Evolutionary conservation across 2,329 filamentous ascomycete genomes (phyloP).

Genomic region (Ascochyta lentis): DNA sequence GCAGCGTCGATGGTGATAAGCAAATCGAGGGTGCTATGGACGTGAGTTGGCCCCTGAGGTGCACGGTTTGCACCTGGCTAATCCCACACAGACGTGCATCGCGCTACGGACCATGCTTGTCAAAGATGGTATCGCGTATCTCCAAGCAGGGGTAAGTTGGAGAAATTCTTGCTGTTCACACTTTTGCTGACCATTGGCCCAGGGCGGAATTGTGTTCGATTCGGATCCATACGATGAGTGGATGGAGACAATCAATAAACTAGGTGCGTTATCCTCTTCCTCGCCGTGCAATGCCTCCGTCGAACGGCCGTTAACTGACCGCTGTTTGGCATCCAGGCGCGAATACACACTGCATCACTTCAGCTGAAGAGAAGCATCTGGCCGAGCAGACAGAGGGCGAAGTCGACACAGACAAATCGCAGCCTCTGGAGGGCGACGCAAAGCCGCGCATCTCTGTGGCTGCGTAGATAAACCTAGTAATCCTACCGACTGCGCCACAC

Average conservation of each 20-base stretch:
- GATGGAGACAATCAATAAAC: slow-evolving; percentile 96
- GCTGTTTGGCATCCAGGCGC: slow-evolving; percentile 53
- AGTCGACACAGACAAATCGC: slow-evolving; percentile 11
- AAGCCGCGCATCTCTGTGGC: slow-evolving; percentile 39
- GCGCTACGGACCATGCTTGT: slow-evolving; percentile 90
- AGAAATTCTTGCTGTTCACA: slow-evolving; percentile 25
- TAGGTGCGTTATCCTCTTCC: slow-evolving; percentile 57
- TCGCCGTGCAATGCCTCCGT: background rate
- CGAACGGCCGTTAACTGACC: slow-evolving; percentile 27
- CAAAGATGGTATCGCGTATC: slow-evolving; percentile 88
- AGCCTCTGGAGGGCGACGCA: slow-evolving; percentile 20
- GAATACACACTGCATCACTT: slow-evolving; percentile 86
- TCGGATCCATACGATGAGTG: slow-evolving; percentile 91
- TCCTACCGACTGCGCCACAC: slow-evolving; percentile 28
- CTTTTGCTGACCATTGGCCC: slow-evolving; percentile 29
- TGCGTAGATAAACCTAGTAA: slow-evolving; percentile 23
- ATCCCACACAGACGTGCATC: slow-evolving; percentile 61
- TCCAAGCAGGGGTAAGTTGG: slow-evolving; percentile 79
- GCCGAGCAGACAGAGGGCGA: slow-evolving; percentile 51
- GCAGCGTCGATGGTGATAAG: slow-evolving; percentile 67
- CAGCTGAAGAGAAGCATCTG: slow-evolving; percentile 75
- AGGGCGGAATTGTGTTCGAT: slow-evolving; percentile 61
- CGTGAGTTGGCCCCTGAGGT: slow-evolving; percentile 37
- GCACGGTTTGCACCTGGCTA: slow-evolving; percentile 26
- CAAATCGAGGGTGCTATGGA: slow-evolving; percentile 87